Evolutionary conservation across 129 eudicot species (phyloP), one percentile per base, ranked within the genome.

Genomic region (Ambrosia artemisiifolia): DNA sequence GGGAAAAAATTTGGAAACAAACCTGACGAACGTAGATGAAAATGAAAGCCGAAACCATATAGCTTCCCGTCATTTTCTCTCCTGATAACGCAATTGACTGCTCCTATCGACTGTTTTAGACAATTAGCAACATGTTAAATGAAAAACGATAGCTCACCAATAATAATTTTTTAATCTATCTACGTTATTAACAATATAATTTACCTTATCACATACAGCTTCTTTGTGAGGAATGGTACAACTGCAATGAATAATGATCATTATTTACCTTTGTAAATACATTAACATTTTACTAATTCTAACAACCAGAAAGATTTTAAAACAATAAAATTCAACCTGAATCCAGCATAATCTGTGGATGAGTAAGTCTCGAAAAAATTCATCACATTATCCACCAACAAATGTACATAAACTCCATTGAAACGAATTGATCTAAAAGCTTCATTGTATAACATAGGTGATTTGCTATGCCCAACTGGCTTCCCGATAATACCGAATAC

Each of bases 171-270:
- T 24, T 7, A 12, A 36, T 24, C 44, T n/a, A 34, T 46, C 69
- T 16, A n/a, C n/a, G 32, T 19, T 9, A 2, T 55, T 55, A 19
- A 20, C 62, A 20, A 19, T 5, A 40, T 0, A 49, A 48, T 20
- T 46, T 83, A 93, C 96, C 98, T 90, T 83, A 65, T 90, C 89
- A 73, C 96, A 87, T 63, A 83, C 84, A 17, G 85, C 80, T 84
- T 84, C 90, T 83, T 94, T 94, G 83, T 93, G 96, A 75, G 98
- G 96, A 85, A 93, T 93, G 67, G 98, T 93, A 44, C 86, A 84
- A 80, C 98, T 93, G 98, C 80, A 76, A 50, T 51, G 53, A 70
- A 72, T 11, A 42, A 44, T 32, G 18, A 65, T 77, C 56, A 7
- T 24, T 24, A 66, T 16, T 54, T 56, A 49, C 16, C 17, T 33